These are phyloP conservation scores for Pachysolen tannophilus DNA, from an alignment of 805 yeast genomes.

Conservation along the genomic window DNA sequence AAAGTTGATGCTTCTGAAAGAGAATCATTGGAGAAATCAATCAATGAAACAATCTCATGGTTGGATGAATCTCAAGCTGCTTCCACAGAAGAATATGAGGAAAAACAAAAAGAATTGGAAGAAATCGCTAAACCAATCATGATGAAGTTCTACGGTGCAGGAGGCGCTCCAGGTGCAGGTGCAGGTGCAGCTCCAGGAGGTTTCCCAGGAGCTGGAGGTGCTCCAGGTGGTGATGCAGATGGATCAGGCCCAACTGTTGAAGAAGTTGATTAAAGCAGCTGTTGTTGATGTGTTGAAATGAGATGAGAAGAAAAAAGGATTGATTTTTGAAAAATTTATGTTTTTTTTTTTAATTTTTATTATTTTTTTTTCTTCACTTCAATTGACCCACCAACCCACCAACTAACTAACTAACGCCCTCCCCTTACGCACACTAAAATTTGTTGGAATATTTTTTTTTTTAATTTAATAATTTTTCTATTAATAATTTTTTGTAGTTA, in stretches of 20 bases:
- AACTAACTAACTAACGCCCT: no score
- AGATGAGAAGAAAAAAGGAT: no score
- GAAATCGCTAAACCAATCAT: slow-evolving; percentile 86
- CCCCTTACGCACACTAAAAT: no score
- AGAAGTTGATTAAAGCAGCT: slow-evolving; percentile 46
- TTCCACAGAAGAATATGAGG: slow-evolving; percentile 75
- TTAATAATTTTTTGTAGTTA: no score
- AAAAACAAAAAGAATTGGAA: slow-evolving; percentile 88
- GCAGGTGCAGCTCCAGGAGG: slow-evolving; percentile 46
- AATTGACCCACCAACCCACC: no score
- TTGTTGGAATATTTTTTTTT: no score
- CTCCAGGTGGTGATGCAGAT: slow-evolving; percentile 27
- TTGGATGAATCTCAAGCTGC: slow-evolving; percentile 84
- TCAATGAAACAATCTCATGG: slow-evolving; percentile 75
- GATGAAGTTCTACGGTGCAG: slow-evolving; percentile 86
- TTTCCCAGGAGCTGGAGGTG: slow-evolving; percentile 43
- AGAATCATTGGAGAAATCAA: slow-evolving; percentile 59
- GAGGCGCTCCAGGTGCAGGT: slow-evolving; percentile 67
- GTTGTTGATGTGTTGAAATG: no score
- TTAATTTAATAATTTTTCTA: no score
- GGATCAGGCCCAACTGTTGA: slow-evolving; percentile 45
- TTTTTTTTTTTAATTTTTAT: no score
- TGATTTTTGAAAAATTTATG: no score
- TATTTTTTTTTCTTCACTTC: no score
- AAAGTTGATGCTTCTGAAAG: slow-evolving; percentile 51